Percentiles rank a stretch among this genome's conserved stretches.
Evolutionary conservation across 2,329 filamentous ascomycete genomes (phyloP).

Genomic region (Rutstroemia sp.): DNA sequence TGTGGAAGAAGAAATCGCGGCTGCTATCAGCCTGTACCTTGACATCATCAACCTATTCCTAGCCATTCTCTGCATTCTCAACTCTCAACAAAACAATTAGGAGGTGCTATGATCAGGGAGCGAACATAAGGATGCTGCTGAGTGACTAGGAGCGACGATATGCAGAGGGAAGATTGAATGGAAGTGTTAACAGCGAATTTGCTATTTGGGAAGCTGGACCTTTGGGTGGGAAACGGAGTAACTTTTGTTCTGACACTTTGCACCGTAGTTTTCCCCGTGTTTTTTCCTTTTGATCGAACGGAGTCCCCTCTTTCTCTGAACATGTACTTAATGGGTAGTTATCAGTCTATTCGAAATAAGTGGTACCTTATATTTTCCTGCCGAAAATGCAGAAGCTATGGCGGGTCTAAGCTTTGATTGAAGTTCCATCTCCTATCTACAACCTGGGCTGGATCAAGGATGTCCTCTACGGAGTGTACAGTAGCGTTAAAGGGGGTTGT

Average conservation of each 20-base stretch:
- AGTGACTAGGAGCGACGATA: background rate
- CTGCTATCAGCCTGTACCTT: slow-evolving; percentile 88
- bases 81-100: slow-evolving; percentile 92
- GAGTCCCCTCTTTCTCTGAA: too few relatives aligned
- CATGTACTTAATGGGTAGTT: too few relatives aligned
- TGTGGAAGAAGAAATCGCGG: slow-evolving; percentile 95
- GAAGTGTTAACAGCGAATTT: background rate
- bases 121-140: background rate
- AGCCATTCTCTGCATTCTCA: slow-evolving; percentile 84
- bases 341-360: too few relatives aligned
- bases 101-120: slow-evolving; percentile 1
- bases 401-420: background rate
- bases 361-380: background rate
- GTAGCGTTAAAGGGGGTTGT: background rate
- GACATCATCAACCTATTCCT: slow-evolving; percentile 97
- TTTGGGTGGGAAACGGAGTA: background rate
- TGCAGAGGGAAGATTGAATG: background rate
- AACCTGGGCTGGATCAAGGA: background rate
- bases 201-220: background rate
- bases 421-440: background rate
- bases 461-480: background rate
- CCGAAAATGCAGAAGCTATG: background rate
- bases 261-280: background rate
- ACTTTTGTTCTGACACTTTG: too few relatives aligned
- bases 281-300: too few relatives aligned